Evolutionary conservation across 2,329 filamentous ascomycete species (phyloP).

Genomic region (Nemania serpens): DNA sequence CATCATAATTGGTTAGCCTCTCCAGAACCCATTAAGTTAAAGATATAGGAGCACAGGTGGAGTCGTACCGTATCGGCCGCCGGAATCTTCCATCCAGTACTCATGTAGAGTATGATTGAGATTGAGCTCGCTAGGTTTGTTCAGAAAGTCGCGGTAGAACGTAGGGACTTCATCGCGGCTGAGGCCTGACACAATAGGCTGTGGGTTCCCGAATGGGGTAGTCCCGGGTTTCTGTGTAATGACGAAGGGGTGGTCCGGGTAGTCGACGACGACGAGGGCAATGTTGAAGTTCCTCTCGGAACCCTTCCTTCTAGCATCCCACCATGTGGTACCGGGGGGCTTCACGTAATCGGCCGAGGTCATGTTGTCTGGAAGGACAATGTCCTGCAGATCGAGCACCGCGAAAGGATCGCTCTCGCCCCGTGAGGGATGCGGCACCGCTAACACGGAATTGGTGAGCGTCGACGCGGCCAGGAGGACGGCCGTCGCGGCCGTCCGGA

Average conservation of each 20-base stretch:
- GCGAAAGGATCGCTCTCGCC: constrained; percentile 48
- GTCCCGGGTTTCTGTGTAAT: constrained; percentile 52
- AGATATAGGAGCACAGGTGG: not conserved
- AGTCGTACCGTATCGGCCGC: constrained; percentile 46
- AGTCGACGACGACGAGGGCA: constrained; percentile 58
- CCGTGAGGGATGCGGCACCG: constrained; percentile 27
- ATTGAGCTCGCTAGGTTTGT: constrained; percentile 54
- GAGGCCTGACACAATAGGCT: constrained; percentile 48
- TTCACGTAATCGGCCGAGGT: constrained; percentile 54
- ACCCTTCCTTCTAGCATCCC: constrained; percentile 49
- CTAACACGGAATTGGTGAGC: constrained; percentile 19
- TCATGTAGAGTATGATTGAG: constrained; percentile 58
- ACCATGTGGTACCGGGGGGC: constrained; percentile 55
- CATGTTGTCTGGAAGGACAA: constrained; percentile 60
- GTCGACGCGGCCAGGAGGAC: constrained; percentile 30
- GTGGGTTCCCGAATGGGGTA: constrained; percentile 57
- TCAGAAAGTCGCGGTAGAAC: constrained; percentile 57
- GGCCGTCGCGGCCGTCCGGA: constrained; percentile 21
- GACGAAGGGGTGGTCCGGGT: constrained; percentile 54
- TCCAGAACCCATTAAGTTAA: not conserved
- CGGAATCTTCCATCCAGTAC: constrained; percentile 63
- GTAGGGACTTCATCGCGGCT: constrained; percentile 52
- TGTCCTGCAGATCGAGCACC: constrained; percentile 56
- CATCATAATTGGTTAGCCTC: not conserved
- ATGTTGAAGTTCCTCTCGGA: constrained; percentile 59